phyloP scores from a whole-genome alignment of 2,329 filamentous ascomycete species.

The Aspergillus persii region DNA sequence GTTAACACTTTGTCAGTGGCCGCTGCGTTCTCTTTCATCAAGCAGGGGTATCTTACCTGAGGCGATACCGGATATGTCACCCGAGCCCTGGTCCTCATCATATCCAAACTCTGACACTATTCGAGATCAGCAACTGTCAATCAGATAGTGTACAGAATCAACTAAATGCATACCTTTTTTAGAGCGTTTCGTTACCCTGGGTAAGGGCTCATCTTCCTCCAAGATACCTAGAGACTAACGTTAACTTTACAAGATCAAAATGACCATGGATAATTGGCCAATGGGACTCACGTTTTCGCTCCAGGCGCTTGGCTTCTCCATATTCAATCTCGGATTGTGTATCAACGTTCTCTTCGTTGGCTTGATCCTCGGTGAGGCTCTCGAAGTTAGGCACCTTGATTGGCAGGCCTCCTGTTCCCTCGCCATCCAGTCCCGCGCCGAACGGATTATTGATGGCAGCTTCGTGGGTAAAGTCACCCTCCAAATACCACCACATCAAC shows the following conservation, averaged over 20 bases:
- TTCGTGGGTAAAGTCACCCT: conserved; percentile 89
- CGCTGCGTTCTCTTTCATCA: neutral
- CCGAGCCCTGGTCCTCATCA: conserved; percentile 35
- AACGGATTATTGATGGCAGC: conserved; percentile 90
- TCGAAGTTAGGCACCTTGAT: conserved; percentile 49
- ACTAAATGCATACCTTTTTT: conserved; percentile 38
- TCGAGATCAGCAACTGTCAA: neutral
- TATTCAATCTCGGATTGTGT: conserved; percentile 49
- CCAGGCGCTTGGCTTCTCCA: conserved; percentile 48
- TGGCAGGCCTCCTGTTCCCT: conserved; percentile 43
- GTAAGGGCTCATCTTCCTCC: conserved; percentile 48
- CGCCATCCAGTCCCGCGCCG: conserved; percentile 54
- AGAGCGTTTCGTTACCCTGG: conserved; percentile 44
- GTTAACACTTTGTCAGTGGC: neutral
- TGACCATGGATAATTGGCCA: neutral
- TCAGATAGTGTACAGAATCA: neutral
- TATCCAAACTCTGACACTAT: conserved; percentile 25
- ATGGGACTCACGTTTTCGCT: conserved; percentile 43
- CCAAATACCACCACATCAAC: conserved; percentile 99
- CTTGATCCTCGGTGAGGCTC: conserved; percentile 49
- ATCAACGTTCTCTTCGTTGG: conserved; percentile 51
- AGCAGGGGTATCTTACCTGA: conserved; percentile 13
- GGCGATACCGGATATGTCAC: conserved; percentile 18
- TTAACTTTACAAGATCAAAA: conserved; percentile 8
- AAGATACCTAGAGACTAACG: conserved; percentile 38